Evolutionary conservation across 2,329 filamentous ascomycete genomes (phyloP).

Genomic region (Penicillium sp.): DNA sequence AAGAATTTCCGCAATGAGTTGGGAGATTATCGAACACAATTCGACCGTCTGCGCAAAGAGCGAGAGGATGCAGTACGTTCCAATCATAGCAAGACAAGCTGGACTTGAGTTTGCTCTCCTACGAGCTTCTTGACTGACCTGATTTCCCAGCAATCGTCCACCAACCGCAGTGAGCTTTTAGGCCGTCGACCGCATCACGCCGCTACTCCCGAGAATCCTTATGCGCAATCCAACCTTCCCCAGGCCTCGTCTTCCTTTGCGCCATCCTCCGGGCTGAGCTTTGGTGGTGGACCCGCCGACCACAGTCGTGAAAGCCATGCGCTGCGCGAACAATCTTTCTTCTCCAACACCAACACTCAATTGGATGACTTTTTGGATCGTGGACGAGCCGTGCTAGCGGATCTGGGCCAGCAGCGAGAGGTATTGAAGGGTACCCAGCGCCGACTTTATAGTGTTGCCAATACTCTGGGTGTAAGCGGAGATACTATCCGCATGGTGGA

Average conservation of each 20-base stretch:
- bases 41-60: conserved; percentile 74
- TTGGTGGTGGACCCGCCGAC: conserved; percentile 53
- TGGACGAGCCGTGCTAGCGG: conserved; percentile 84
- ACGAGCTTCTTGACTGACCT: background rate
- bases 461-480: conserved; percentile 87
- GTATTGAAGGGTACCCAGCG: conserved; percentile 94
- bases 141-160: conserved; percentile 52
- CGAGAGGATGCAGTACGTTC: conserved; percentile 68
- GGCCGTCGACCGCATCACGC: conserved; percentile 77
- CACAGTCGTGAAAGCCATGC: conserved; percentile 76
- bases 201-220: conserved; percentile 89
- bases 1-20: conserved; percentile 84
- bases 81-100: background rate
- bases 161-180: conserved; percentile 78
- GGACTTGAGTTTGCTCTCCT: conserved; percentile 13
- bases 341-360: conserved; percentile 75
- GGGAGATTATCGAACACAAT: conserved; percentile 72
- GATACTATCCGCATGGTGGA: conserved; percentile 98
- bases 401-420: conserved; percentile 85
- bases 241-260: conserved; percentile 44
- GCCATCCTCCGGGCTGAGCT: conserved; percentile 42
- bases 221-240: conserved; percentile 62
- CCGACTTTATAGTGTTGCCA: conserved; percentile 86
- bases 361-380: conserved; percentile 93
- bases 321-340: conserved; percentile 85